These are phyloP conservation scores for Mycosphaerelloides madeirae DNA, from an alignment of 2,329 filamentous ascomycete species.

Conservation along the genomic window DNA sequence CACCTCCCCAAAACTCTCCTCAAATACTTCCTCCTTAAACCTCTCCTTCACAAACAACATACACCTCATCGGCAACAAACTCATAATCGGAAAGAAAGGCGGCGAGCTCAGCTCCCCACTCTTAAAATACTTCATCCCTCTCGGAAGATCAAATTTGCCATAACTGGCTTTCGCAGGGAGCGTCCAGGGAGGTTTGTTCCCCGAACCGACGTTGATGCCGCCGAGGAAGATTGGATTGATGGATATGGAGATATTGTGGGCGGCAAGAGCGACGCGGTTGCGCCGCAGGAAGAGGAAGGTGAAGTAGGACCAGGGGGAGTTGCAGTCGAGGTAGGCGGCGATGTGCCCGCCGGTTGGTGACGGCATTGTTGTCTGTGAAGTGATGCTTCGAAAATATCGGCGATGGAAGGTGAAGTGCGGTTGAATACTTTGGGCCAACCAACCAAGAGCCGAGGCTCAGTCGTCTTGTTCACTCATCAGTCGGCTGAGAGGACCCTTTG, in stretches of 20 bases:
- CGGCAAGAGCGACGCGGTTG: conserved; percentile 7
- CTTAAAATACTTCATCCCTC: conserved; percentile 51
- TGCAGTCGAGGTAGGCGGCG: conserved; percentile 63
- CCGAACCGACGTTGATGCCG: conserved; percentile 41
- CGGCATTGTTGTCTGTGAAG: too few species aligned
- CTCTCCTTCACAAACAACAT: conserved; percentile 62
- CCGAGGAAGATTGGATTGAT: conserved; percentile 66
- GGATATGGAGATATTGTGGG: conserved; percentile 39
- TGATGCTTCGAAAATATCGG: too few species aligned
- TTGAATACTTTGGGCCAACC: background rate
- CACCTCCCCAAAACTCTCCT: conserved; percentile 47
- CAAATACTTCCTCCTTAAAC: conserved; percentile 48
- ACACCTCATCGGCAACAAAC: conserved; percentile 38
- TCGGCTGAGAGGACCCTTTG: too few species aligned
- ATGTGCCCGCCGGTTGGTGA: too few species aligned
- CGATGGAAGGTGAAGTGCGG: too few species aligned
- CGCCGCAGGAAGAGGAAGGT: conserved; percentile 14
- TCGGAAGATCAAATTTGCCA: conserved; percentile 44
- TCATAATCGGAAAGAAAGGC: conserved; percentile 52
- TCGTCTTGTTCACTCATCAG: conserved; percentile 17
- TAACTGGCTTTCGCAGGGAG: conserved; percentile 64
- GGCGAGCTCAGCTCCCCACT: conserved; percentile 36
- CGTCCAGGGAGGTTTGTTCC: conserved; percentile 69
- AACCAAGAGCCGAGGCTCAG: too few species aligned
- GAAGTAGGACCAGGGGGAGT: conserved; percentile 12